A percentile compares a stretch with the other conserved stretches of the same genome.
Conservation (phyloP, 768 basidiomycete species). For the Termitomyces sp. region DNA sequence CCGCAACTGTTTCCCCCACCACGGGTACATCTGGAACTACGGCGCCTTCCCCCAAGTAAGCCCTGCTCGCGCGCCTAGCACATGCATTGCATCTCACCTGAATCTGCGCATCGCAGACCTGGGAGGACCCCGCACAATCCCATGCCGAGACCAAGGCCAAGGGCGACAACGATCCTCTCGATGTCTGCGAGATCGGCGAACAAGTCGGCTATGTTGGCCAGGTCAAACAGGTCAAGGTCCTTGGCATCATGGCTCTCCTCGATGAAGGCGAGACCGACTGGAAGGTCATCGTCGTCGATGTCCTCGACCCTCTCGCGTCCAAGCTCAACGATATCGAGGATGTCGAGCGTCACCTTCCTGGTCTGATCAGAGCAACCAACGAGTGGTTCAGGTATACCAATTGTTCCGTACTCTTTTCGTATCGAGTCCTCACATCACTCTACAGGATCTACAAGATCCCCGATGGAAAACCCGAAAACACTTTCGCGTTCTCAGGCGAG, state of each 20-base stretch:
- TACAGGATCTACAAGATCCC: constrained; percentile 92
- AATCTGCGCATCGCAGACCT: constrained; percentile 55
- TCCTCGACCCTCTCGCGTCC: constrained; percentile 90
- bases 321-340: constrained; percentile 99
- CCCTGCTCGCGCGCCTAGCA: not conserved
- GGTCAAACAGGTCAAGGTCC: constrained; percentile 99
- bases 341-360: constrained; percentile 96
- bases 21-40: constrained; percentile 99
- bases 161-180: constrained; percentile 99
- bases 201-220: constrained; percentile 96
- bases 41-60: constrained; percentile 96
- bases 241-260: constrained; percentile 99
- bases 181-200: constrained; percentile 99
- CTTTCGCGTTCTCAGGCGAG: constrained; percentile 98
- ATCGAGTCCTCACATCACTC: not conserved
- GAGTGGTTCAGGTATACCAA: constrained; percentile 90
- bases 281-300: constrained; percentile 99
- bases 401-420: not conserved
- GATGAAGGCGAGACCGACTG: constrained; percentile 99
- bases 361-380: constrained; percentile 93
- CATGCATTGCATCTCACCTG: constrained; percentile 2
- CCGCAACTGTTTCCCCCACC: constrained; percentile 99
- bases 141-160: constrained; percentile 98
- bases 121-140: constrained; percentile 86
- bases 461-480: constrained; percentile 95